Evolutionary conservation across 768 basidiomycete genomes (phyloP).

Genomic region (Tylopilus sp.): DNA sequence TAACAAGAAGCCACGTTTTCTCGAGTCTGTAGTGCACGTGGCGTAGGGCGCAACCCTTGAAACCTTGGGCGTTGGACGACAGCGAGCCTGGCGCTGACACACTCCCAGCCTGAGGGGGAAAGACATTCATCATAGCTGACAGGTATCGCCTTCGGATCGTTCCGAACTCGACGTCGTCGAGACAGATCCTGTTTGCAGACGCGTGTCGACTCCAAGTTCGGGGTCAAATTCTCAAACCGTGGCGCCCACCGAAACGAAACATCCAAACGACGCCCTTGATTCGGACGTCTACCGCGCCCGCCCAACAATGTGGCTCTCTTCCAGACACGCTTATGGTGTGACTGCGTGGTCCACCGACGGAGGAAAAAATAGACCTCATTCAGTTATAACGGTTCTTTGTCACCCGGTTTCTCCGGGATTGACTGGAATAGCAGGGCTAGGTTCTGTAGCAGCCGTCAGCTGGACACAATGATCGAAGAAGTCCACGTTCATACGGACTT

Average conservation of each 20-base stretch:
- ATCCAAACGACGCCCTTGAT: neutral
- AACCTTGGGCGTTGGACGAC: neutral
- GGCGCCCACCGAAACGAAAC: neutral
- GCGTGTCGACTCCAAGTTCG: neutral
- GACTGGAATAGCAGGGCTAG: neutral
- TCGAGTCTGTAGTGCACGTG: conserved; percentile 3
- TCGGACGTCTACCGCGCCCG: neutral
- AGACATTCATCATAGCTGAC: neutral
- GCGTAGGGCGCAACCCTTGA: neutral
- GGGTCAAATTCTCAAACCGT: neutral
- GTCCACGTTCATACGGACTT: conserved; percentile 14
- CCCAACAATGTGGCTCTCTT: neutral
- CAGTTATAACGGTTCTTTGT: neutral
- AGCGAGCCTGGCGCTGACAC: neutral
- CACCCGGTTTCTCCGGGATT: neutral
- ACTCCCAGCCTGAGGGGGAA: conserved; percentile 1
- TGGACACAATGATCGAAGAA: neutral
- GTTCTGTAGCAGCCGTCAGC: neutral
- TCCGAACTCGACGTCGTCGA: neutral
- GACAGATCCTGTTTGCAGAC: neutral
- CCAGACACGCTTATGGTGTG: neutral
- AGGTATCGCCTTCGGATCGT: neutral
- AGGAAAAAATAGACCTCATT: neutral
- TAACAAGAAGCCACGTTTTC: conserved; percentile 3
- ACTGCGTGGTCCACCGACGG: neutral